These are phyloP conservation scores for Kwoniella bestiolae DNA, from an alignment of 768 basidiomycete species.

Conservation along the genomic window DNA sequence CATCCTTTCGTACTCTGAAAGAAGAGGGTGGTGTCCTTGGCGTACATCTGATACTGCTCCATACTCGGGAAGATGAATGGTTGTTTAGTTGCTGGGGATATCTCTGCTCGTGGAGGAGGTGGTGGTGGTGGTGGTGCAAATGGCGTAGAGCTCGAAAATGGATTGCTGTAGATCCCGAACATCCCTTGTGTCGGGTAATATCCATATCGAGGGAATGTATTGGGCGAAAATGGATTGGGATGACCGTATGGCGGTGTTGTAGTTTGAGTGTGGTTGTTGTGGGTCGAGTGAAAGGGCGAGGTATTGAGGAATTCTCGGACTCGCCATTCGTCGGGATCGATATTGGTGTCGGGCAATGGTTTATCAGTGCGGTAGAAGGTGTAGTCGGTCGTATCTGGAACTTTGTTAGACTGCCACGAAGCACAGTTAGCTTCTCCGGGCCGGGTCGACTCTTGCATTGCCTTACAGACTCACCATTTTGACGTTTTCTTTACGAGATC, in stretches of 20 bases:
- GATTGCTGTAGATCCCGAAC: not conserved
- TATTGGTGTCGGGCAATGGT: constrained; percentile 4
- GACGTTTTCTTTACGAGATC: not conserved
- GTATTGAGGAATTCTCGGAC: not conserved
- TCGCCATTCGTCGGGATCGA: constrained; percentile 1
- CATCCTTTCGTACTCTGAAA: not conserved
- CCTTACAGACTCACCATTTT: not conserved
- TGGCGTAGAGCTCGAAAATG: not conserved
- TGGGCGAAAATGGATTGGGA: constrained; percentile 2
- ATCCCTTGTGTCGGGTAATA: not conserved
- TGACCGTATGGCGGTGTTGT: not conserved
- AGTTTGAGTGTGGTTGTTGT: not conserved
- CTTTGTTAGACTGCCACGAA: not conserved
- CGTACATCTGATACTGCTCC: not conserved
- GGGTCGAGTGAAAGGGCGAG: not conserved
- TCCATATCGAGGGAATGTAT: constrained; percentile 1
- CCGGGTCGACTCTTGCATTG: not conserved
- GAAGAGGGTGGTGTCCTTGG: not conserved
- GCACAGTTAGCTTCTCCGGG: not conserved
- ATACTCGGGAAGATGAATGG: not conserved
- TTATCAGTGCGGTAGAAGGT: not conserved
- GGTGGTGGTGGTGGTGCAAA: not conserved
- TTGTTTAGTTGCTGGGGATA: not conserved
- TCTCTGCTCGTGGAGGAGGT: not conserved
- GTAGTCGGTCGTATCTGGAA: not conserved